These are phyloP conservation scores for Castanea crenata DNA, from an alignment of 306 rosid genomes.

Conservation along the genomic window DNA sequence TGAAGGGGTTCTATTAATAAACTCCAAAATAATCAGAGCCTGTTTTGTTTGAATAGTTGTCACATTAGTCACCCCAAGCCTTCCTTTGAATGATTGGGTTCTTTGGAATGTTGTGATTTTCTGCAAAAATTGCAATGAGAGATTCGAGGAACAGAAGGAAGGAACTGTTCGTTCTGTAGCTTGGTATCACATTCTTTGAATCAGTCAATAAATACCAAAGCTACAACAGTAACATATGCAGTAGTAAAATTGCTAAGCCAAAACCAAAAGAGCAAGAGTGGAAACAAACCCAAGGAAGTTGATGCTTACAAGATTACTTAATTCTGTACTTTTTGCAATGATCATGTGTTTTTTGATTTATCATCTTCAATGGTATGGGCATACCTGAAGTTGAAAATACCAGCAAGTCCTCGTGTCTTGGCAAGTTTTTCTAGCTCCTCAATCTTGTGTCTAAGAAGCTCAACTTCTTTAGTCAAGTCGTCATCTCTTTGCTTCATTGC, in stretches of 20 bases:
- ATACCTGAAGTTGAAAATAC: constrained; percentile 42
- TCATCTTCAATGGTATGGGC: constrained; percentile 19
- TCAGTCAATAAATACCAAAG: not conserved
- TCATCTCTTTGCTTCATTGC: constrained; percentile 49
- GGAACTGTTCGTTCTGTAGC: not conserved
- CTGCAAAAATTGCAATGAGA: not conserved
- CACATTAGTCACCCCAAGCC: not conserved
- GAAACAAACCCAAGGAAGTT: not conserved
- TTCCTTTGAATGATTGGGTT: not conserved
- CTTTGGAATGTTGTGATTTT: not conserved
- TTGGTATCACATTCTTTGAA: not conserved
- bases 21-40: not conserved
- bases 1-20: not conserved
- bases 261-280: not conserved
- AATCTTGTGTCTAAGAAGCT: constrained; percentile 41
- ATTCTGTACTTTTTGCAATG: not conserved
- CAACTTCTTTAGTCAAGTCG: constrained; percentile 39
- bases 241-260: not conserved
- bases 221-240: too few species aligned
- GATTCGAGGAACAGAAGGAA: not conserved
- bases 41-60: too few species aligned
- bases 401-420: constrained; percentile 49
- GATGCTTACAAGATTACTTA: not conserved
- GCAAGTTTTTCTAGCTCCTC: constrained; percentile 55
- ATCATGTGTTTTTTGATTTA: constrained; percentile 23